Base-by-base conservation (phyloP, 768 basidiomycete genomes). In the Strobilomyces echinocephalus region DNA sequence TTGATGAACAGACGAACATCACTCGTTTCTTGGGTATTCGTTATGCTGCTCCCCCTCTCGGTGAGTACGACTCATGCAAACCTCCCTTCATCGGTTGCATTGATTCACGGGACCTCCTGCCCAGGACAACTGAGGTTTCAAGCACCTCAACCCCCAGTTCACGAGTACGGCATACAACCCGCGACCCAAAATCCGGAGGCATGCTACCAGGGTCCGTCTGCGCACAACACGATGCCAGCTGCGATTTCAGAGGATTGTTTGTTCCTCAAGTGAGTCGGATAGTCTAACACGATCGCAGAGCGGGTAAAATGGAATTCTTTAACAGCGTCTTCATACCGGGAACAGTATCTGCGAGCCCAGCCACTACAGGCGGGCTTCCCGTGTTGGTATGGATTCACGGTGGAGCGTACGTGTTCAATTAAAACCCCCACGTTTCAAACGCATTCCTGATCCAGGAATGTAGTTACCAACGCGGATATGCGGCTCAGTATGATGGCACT, bases 301-400 rank as follows among this genome's bases (percentile, higher is more conserved):
- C 4, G 10, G 12, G 26, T n/a, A 30, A 21, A 33, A 8, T 8
- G 28, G 26, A 16, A 34, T n/a, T 24, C 4, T 39, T 18, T 10
- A 31, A 14, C 20, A 62, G 61, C 7, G 58, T 57, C 14, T 60
- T 56, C 42, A 26, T 57, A 0, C 54, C 61, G 0, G 61, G 61
- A 39, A 41, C 11, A 15, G 46, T 57, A 0, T 28, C 47, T 12
- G 5, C 18, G 18, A 31, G 54, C 20, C 47, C 58, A 8, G n/a
- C 44, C 20, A 24, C 44, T 5, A n/a, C 34, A 1, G 49, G 49
- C 1, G 54, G 52, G 21, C 56, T 68, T 8, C 73, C 73, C 4
- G 71, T 73, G 8, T 42, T 74, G 21, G 62, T 72, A 10, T 74
- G 65, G 63, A 68, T 74, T 45, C 72, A 74, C 31, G 73, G 73